Base-by-base conservation (phyloP, 1,139 yeast genomes). In the Entelexis paramagnoliae region DNA sequence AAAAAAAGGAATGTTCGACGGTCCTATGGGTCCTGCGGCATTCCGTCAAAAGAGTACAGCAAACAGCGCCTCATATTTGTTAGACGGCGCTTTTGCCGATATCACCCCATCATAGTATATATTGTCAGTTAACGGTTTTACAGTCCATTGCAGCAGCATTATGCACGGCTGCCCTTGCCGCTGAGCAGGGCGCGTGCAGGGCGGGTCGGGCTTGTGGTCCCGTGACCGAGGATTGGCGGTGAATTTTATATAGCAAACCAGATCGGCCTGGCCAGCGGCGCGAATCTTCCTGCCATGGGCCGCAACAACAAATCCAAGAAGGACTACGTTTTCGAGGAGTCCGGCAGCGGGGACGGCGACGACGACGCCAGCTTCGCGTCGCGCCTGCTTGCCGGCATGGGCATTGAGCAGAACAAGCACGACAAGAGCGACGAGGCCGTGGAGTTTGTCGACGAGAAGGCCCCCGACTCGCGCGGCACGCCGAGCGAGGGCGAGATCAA, bases 311-410 rank as follows among this genome's bases (percentile, higher is more conserved):
- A 29, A 10, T 32, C 40, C 13, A 51, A 43, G 49, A 34, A 51
- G 39, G 45, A 44, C 17, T 46, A 46, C 28, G 43, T 36, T 7
- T 50, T 38, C 43, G 39, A 34, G 16, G 35, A 41, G 38, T 28
- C 17, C 20, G 32, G 24, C 14, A 11, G 47, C 6, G 51, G 44
- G 4, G 49, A 38, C 20, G 54, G 41, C 16, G 45, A 40, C 16
- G 39, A 35, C 28, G 48, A 38, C 10, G 24, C 48, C 5, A 35
- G 30, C 30, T 53, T 51, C n/a, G 54, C 56, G 26, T 50, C 44
- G 26, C 24, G 39, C 17, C 36, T 53, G 22, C 43, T 53, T 3
- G 41, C 51, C 2, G 35, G 36, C 10, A 51, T 53, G 56, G 36
- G 33, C n/a, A 35, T 51, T 1, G 51, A 52, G 26, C 40, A 29